Evolutionary conservation across 73 alveolate genomes (phyloP).

Genomic region (Durusdinium trenchii): DNA sequence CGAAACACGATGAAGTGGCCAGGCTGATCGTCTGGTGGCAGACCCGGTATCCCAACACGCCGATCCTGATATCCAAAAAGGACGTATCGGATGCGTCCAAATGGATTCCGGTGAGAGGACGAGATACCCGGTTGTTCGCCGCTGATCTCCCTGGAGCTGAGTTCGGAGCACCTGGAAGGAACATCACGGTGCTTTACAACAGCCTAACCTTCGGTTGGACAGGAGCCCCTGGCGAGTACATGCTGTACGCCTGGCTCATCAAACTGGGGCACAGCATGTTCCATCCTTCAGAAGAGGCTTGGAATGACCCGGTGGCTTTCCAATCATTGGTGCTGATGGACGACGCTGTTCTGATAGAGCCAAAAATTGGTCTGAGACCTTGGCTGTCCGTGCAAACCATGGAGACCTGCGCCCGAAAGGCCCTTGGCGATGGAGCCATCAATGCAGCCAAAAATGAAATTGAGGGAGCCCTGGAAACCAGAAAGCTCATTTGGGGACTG

Average conservation of each 20-base stretch:
- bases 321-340: background rate
- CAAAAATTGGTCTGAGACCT: background rate
- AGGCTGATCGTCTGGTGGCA: slow-evolving; percentile 35
- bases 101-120: background rate
- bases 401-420: background rate
- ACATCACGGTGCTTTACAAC: background rate
- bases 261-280: background rate
- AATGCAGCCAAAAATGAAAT: too few relatives aligned
- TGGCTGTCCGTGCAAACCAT: background rate
- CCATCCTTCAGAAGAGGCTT: background rate
- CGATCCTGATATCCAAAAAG: background rate
- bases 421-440: too few relatives aligned
- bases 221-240: slow-evolving; percentile 26
- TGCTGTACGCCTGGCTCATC: background rate
- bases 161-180: background rate
- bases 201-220: slow-evolving; percentile 15
- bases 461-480: too few relatives aligned
- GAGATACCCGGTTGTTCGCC: background rate
- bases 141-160: background rate
- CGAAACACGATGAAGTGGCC: background rate
- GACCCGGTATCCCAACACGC: background rate
- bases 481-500: too few relatives aligned
- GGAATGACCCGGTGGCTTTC: background rate
- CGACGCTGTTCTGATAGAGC: slow-evolving; percentile 20
- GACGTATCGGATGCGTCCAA: slow-evolving; percentile 19